Base-by-base conservation (phyloP, 352 stramenopile genomes). In the Globisporangium nunn region DNA sequence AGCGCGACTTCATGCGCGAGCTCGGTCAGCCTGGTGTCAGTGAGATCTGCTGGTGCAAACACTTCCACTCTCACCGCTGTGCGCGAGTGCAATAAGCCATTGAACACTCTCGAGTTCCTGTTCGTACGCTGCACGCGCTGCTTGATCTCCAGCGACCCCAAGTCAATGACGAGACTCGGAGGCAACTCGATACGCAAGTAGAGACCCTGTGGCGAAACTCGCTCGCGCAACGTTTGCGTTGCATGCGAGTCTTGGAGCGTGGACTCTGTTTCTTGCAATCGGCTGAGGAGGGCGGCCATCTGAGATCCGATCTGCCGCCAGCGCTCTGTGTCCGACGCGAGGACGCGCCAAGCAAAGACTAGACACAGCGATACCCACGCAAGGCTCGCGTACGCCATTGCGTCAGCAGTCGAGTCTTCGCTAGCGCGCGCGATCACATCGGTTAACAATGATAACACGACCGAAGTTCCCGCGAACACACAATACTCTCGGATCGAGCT, bases 1-100 rank as follows among this genome's bases (percentile, higher is more conserved):
- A 88, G 51, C 11, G 75, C 78, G 4, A 72, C 78, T 61, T 88
- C 78, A 23, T 88, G 66, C 0, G 78, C 85, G 18, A 88, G 85
- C 29, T 69, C 68, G 0, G 67, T 64, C 10, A 88, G 58, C 1
- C 68, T 64, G 6, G 74, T 65, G 41, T 87, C 76, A 0, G 74
- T 79, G 58, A 85, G 75, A 1, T 67, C 52, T 40, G 52, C 49
- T 1, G 76, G 76, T 15, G 78, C 74, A 63, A 85, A 85, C 28
- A 85, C 75, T 54, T 87, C 87, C 39, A 81, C 70, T 3, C 75
- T 75, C 2, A 87, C 68, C 1, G 56, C 64, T n/a, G 56, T 64
- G 2, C 44, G 60, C 1, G 66, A 60, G 28, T 67, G 48, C n/a
- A 89, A 54, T 11, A 66, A 59, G 15, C 79, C 79, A 28, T 58